Evolutionary conservation across 106 monocot species (phyloP), one percentile per base, ranked within the genome.

Genomic region (Allium sativum): DNA sequence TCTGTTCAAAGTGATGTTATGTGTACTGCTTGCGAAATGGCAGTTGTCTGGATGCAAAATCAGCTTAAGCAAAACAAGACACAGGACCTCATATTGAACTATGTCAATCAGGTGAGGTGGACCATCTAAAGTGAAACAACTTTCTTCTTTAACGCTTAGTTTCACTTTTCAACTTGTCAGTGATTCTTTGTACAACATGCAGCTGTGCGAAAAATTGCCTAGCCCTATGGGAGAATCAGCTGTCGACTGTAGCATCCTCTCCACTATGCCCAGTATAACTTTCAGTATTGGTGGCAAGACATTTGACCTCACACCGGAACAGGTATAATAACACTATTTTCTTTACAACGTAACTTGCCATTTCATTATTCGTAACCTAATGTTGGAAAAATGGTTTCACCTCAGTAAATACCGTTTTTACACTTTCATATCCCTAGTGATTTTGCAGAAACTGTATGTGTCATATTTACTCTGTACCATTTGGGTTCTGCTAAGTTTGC

Each of bases 1-100:
- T 65, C 61, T 14, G 18, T 65, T 69, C 67, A 21, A 52, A 70
- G 59, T 18, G 78, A 81, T 60, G 63, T 76, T 4, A 73, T 84
- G 74, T 95, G 90, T 64, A 42, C 55, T 60, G 73, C 68, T 16
- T 95, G 95, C 67, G 82, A 95, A 72, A 87, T 84, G 84, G 73
- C 77, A n/a, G 86, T 90, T 63, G 74, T 86, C 12, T 95, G 90
- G 95, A 79, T 87, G 73, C 90, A 90, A 64, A 95, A 75, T 56
- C 83, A 87, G 51, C 51, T 95, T 5, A 75, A 17, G 55, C 68
- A 77, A 56, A 95, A 95, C 48, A 21, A 77, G 62, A 87, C 90
- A 8, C 68, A 84, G 59, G 81, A 87, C 15, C 66, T 12, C 12
- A 78, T 87, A 21, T 50, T 95, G 47, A 72, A 70, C 15, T 87